phyloP scores from a whole-genome alignment of 1,284 basidiomycete genomes.

The Tetrapyrgos nigripes region DNA sequence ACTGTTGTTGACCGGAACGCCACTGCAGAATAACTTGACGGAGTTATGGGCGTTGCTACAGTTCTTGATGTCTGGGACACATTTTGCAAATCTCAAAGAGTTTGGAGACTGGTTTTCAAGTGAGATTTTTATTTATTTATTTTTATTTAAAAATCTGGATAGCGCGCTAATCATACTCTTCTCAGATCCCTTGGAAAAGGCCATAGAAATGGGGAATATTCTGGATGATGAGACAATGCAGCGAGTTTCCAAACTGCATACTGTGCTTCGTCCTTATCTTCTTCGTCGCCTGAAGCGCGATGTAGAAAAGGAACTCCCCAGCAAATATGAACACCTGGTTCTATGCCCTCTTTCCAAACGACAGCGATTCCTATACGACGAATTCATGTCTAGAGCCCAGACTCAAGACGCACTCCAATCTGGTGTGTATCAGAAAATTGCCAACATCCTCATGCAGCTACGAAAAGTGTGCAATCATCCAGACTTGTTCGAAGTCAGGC shows the following conservation, averaged over 20 bases:
- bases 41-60: conserved; percentile 96
- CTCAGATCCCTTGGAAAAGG: conserved; percentile 90
- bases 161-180: conserved; percentile 8
- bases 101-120: conserved; percentile 98
- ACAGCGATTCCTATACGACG: conserved; percentile 97
- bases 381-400: conserved; percentile 94
- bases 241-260: conserved; percentile 91
- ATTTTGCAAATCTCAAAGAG: conserved; percentile 93
- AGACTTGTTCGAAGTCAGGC: conserved; percentile 94
- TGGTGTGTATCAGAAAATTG: conserved; percentile 90
- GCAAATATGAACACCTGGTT: conserved; percentile 94
- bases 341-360: conserved; percentile 93
- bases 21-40: conserved; percentile 91
- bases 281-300: conserved; percentile 94
- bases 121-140: conserved; percentile 49
- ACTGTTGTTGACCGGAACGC: conserved; percentile 91
- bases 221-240: conserved; percentile 88
- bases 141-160: background rate
- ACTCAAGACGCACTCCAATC: conserved; percentile 88
- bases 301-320: conserved; percentile 95
- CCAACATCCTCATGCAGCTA: conserved; percentile 97
- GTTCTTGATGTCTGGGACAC: conserved; percentile 93
- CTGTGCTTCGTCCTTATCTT: conserved; percentile 92
- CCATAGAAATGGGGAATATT: conserved; percentile 85
- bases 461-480: conserved; percentile 97